Conservation (phyloP, 2,329 filamentous ascomycete species). For the Fusarium verticillioides region DNA sequence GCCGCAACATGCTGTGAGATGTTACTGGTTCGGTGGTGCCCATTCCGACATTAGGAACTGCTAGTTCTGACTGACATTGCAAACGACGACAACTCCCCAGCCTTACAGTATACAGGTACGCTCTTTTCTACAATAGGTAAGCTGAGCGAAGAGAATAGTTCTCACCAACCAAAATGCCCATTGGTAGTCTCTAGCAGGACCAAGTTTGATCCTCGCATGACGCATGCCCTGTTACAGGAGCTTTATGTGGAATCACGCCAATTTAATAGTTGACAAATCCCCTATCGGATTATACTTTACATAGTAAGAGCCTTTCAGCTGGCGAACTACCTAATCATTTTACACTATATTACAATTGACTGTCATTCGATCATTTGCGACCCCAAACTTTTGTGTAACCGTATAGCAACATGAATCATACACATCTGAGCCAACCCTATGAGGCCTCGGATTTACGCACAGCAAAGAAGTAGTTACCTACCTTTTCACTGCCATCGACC, state of each 20-base stretch:
- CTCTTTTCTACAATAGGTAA: constrained; percentile 1
- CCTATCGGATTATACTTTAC: neutral
- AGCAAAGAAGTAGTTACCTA: constrained; percentile 97
- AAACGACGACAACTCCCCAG: neutral
- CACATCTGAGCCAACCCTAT: neutral
- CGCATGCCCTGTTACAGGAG: neutral
- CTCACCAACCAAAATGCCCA: constrained; percentile 14
- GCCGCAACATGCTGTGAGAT: constrained; percentile 3
- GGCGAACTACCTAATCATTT: neutral
- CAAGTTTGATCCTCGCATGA: neutral
- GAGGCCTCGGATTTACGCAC: constrained; percentile 63
- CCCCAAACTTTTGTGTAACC: constrained; percentile 3
- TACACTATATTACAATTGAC: constrained; percentile 32
- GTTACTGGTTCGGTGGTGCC: constrained; percentile 2
- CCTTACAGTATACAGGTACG: neutral
- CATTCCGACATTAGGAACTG: neutral
- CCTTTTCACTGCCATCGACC: constrained; percentile 81
- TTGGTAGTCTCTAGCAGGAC: neutral
- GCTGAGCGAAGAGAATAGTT: constrained; percentile 10
- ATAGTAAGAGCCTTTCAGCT: neutral
- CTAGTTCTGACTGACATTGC: neutral
- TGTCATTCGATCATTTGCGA: neutral
- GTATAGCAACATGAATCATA: constrained; percentile 18
- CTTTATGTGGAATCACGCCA: neutral
- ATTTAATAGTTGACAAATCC: neutral